Evolutionary conservation across 1,139 yeast genomes (phyloP).

Genomic region (Pichia sp.): DNA sequence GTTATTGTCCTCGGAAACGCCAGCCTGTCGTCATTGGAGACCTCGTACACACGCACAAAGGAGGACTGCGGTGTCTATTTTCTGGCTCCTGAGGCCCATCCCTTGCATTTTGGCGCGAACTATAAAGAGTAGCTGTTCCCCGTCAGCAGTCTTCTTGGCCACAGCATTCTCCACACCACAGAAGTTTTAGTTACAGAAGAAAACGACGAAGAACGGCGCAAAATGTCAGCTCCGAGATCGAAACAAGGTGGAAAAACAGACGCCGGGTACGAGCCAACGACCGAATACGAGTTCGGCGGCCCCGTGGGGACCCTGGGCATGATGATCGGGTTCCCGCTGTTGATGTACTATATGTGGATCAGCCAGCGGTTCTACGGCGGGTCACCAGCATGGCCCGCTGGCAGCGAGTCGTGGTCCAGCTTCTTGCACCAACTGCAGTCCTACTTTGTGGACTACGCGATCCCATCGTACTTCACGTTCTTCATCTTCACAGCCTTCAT

Average conservation of each 20-base stretch:
- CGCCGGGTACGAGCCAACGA: slow-evolving; percentile 8
- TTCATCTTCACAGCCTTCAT: slow-evolving; percentile 66
- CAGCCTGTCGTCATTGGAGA: too few species aligned
- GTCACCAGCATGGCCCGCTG: slow-evolving; percentile 61
- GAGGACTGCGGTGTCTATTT: too few species aligned
- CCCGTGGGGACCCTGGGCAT: slow-evolving; percentile 88
- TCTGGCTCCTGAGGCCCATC: too few species aligned
- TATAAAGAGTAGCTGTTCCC: not conserved
- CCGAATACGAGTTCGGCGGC: slow-evolving; percentile 90
- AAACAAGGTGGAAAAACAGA: not conserved
- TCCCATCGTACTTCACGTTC: slow-evolving; percentile 69
- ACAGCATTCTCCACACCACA: not conserved
- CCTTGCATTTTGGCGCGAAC: too few species aligned
- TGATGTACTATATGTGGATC: slow-evolving; percentile 98
- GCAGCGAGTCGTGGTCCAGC: slow-evolving; percentile 53
- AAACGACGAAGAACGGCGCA: not conserved
- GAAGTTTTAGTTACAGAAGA: too few species aligned
- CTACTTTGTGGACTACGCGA: slow-evolving; percentile 51
- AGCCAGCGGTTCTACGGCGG: slow-evolving; percentile 79
- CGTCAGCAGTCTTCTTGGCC: not conserved
- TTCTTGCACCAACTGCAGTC: slow-evolving; percentile 47
- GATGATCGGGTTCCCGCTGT: slow-evolving; percentile 86
- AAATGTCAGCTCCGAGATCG: not conserved
- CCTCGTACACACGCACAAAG: too few species aligned
- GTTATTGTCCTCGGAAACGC: too few species aligned